Evolutionary conservation across 441 rosid genomes (phyloP).

Genomic region (Brassica hybrid): DNA sequence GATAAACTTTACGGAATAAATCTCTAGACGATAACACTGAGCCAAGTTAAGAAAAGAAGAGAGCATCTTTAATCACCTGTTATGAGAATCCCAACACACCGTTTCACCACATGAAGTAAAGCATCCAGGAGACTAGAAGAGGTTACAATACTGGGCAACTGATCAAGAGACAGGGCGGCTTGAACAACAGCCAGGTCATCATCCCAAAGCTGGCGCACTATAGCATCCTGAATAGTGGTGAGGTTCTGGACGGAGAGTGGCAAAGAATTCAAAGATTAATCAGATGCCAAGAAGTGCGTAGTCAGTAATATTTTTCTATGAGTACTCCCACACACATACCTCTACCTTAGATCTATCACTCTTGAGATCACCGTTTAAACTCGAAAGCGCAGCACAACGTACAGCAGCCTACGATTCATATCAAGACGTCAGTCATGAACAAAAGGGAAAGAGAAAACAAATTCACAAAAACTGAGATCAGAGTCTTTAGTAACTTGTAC

Average conservation of each 20-base stretch:
- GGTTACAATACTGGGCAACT: constrained; percentile 61
- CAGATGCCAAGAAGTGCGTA: constrained; percentile 9
- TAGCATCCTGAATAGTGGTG: constrained; percentile 66
- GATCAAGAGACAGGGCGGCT: constrained; percentile 75
- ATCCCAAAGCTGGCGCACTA: constrained; percentile 79
- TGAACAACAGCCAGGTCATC: constrained; percentile 82
- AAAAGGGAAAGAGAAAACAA: constrained; percentile 10
- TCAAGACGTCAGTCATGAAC: constrained; percentile 33
- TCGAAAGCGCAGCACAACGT: constrained; percentile 75
- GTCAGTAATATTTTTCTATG: constrained; percentile 5
- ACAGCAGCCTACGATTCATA: constrained; percentile 68
- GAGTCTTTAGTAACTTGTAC: constrained; percentile 64
- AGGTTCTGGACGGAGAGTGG: constrained; percentile 57
- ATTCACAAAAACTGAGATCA: constrained; percentile 15
- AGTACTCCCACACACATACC: constrained; percentile 52
- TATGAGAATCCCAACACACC: constrained; percentile 54
- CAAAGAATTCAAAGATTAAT: constrained; percentile 3
- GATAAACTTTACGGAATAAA: constrained; percentile 2
- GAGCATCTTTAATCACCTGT: constrained; percentile 56
- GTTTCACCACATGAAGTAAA: constrained; percentile 55
- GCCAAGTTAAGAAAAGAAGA: constrained; percentile 22
- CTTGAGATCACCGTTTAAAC: constrained; percentile 63
- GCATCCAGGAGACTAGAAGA: constrained; percentile 67
- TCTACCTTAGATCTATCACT: constrained; percentile 53
- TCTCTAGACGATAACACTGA: constrained; percentile 2